A percentile compares a stretch with the other conserved stretches of the same genome.
phyloP scores from a whole-genome alignment of 106 monocot species.

The Dendrobium huoshanense region DNA sequence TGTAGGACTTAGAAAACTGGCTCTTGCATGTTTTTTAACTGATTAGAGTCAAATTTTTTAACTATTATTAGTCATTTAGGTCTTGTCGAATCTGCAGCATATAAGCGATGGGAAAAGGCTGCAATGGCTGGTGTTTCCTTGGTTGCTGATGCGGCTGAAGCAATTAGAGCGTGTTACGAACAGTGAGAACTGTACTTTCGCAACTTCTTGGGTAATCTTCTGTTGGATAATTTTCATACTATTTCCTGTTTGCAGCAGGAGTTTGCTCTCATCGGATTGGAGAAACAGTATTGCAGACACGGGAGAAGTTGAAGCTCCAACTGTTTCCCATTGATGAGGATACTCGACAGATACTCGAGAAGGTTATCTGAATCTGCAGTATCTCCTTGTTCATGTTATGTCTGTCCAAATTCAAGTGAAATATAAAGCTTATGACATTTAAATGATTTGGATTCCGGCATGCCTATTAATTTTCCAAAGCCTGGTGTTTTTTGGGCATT shows the following conservation, averaged over 20 bases:
- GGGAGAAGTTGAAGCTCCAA: conserved; percentile 76
- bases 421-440: not conserved
- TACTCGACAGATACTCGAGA: conserved; percentile 75
- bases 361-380: conserved; percentile 26
- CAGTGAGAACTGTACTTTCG: conserved; percentile 18
- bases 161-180: conserved; percentile 57
- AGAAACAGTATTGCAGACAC: conserved; percentile 29
- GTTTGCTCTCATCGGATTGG: conserved; percentile 31
- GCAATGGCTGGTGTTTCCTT: conserved; percentile 95
- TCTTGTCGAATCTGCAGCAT: conserved; percentile 67
- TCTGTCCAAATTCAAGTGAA: not conserved
- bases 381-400: not conserved
- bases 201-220: conserved; percentile 6
- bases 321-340: conserved; percentile 79
- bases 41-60: not conserved
- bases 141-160: conserved; percentile 98
- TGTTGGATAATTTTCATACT: conserved; percentile 6
- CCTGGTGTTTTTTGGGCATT: not conserved
- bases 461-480: not conserved
- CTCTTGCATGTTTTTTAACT: not conserved
- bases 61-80: conserved; percentile 16
- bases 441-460: not conserved
- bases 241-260: conserved; percentile 14
- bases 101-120: conserved; percentile 93
- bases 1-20: not conserved